Evolutionary conservation across 257 asterid genomes (phyloP).

Genomic region (Ajuga chamaepitys): DNA sequence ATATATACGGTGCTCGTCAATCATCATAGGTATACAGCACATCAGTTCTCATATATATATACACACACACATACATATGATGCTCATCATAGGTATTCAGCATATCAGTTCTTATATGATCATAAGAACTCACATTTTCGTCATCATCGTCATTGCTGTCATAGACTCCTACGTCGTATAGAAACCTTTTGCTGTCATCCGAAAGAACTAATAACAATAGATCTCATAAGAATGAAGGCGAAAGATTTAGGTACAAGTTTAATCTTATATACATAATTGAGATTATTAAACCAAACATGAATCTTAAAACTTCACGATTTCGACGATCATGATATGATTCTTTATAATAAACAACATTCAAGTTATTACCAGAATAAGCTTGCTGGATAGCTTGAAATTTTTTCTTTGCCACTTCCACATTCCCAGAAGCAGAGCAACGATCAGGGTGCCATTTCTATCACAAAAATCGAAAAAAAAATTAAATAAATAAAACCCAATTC

Average conservation of each 20-base stretch:
- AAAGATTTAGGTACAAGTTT: not conserved
- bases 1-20: no score
- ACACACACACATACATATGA: no score
- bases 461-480: not conserved
- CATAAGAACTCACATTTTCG: constrained; percentile 40
- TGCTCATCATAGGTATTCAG: no score
- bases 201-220: constrained; percentile 56
- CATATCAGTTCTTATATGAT: no score
- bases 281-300: no score
- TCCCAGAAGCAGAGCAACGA: constrained; percentile 58
- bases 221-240: no score
- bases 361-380: constrained; percentile 86
- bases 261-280: no score
- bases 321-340: no score
- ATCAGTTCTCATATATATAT: no score
- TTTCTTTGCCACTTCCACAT: constrained; percentile 69
- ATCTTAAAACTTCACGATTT: no score
- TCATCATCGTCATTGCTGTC: constrained; percentile 71
- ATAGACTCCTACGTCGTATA: constrained; percentile 85
- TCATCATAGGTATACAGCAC: no score
- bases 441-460: constrained; percentile 92
- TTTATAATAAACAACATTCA: no score
- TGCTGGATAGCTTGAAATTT: constrained; percentile 76
- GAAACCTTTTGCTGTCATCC: constrained; percentile 66
- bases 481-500: not conserved